Conservation (phyloP, 164 flowering plant genomes). For the Berberis vulgaris region DNA sequence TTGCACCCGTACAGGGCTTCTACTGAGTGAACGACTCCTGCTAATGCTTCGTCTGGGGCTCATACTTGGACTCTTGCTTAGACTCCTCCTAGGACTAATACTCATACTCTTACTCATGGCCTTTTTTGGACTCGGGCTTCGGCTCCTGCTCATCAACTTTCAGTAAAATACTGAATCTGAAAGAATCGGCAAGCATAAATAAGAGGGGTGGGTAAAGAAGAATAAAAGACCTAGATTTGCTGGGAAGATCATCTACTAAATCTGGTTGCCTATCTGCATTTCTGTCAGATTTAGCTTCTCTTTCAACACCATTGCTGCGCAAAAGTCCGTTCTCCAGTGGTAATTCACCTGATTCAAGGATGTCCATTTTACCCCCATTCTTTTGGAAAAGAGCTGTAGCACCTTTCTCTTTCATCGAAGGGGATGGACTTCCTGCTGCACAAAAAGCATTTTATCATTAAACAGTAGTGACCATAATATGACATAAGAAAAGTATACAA, state of each 20-base stretch:
- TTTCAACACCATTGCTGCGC: slow-evolving; percentile 49
- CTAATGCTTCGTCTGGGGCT: slow-evolving; percentile 38
- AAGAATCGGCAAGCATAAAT: slow-evolving; percentile 37
- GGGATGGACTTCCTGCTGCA: slow-evolving; percentile 31
- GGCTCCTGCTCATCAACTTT: slow-evolving; percentile 69
- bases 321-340: slow-evolving; percentile 70
- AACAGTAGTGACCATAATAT: too few relatives aligned
- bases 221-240: slow-evolving; percentile 75
- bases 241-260: slow-evolving; percentile 60
- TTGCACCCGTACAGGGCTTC: slow-evolving; percentile 28
- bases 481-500: too few relatives aligned
- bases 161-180: slow-evolving; percentile 35
- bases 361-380: slow-evolving; percentile 26
- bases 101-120: slow-evolving; percentile 72
- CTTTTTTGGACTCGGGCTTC: slow-evolving; percentile 70
- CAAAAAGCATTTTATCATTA: not conserved
- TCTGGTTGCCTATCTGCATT: slow-evolving; percentile 64
- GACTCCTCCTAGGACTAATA: slow-evolving; percentile 60
- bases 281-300: slow-evolving; percentile 34
- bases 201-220: slow-evolving; percentile 27
- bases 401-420: slow-evolving; percentile 25
- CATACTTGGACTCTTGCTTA: slow-evolving; percentile 51
- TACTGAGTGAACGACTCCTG: slow-evolving; percentile 36
- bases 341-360: slow-evolving; percentile 29
- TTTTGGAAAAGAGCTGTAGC: slow-evolving; percentile 20